Evolutionary conservation across 257 asterid species (phyloP), one percentile per base, ranked within the genome.

Genomic region (Lycium ferocissimum): DNA sequence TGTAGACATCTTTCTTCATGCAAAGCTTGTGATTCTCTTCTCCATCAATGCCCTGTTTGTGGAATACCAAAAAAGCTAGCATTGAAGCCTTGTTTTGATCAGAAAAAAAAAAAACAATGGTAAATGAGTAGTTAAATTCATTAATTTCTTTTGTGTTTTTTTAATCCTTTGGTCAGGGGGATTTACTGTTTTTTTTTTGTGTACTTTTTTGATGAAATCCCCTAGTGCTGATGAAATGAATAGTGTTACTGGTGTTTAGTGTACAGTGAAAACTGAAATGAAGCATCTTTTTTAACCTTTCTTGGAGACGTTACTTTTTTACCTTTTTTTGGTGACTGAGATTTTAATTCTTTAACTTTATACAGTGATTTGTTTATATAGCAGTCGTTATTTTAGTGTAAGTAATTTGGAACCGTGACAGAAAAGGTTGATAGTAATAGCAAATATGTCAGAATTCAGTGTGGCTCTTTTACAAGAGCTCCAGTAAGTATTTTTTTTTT

Each of bases 1-100:
- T 96, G 98, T 73, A 89, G 98, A 79, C 99, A 96, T 85, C 91
- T 96, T 1, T 93, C 94, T 47, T 88, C 91, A 6, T 96, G 99
- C 92, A 84, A 83, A 53, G 83, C 72, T 54, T 96, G 98, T 72
- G 97, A 87, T 14, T 88, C 90, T 40, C 87, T 93, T 76, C 88
- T 95, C 79, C 78, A 86, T 86, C 88, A 85, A 22, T 96, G 99
- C 79, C 99, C 99, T 0, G 85, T 95, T 13, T 96, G 99, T 89
- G 88, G 87, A 33, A 54, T 75, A 82, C 84, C 72, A 1, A 94
- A 96, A 91, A 91, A 84, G 93, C 90, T n/a, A 88, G 83, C 82
- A 88, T 96, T 53, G 92, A 93, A 79, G 97, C 93, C 0, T 81
- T 91, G 82, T 43, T 91, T 85, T 93, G 86, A 83, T 33, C 43